Evolutionary conservation across 768 basidiomycete genomes (phyloP).

Genomic region (Boletus barrowsii): DNA sequence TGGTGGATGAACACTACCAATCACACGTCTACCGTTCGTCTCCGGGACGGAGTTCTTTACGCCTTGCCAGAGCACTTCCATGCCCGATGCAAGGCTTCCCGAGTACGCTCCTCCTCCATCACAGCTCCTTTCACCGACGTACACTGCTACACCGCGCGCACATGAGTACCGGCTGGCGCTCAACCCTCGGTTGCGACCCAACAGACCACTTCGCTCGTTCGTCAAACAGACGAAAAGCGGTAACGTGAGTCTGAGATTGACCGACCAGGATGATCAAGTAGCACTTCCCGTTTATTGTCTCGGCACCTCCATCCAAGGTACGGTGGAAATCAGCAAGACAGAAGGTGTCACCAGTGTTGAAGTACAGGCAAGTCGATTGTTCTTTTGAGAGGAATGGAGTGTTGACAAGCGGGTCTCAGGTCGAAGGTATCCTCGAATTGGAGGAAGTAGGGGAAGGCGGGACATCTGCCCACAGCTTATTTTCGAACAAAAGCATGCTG

Average conservation of each 20-base stretch:
- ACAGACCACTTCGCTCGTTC: constrained; percentile 46
- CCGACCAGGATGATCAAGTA: constrained; percentile 48
- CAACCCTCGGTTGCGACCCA: constrained; percentile 34
- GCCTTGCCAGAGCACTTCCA: constrained; percentile 30
- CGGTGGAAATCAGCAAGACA: constrained; percentile 50
- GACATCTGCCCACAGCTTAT: constrained; percentile 47
- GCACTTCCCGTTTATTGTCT: constrained; percentile 57
- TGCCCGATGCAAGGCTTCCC: constrained; percentile 57
- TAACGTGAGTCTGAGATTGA: constrained; percentile 48
- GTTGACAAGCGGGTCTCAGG: constrained; percentile 33
- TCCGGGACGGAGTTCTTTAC: background rate
- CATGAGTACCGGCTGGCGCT: constrained; percentile 54
- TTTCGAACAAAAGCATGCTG: constrained; percentile 48
- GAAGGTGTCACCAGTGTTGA: constrained; percentile 60
- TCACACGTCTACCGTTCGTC: constrained; percentile 22
- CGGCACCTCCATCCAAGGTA: constrained; percentile 51
- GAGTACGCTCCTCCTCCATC: constrained; percentile 40
- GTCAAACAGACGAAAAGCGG: constrained; percentile 60
- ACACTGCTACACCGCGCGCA: constrained; percentile 52
- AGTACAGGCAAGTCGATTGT: constrained; percentile 46
- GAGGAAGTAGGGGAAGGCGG: constrained; percentile 71
- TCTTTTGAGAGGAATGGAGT: background rate
- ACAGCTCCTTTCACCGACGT: constrained; percentile 43
- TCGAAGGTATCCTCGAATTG: constrained; percentile 57
- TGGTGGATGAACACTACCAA: constrained; percentile 17